Evolutionary conservation across 2,329 filamentous ascomycete genomes (phyloP).

Genomic region (Penicillium sp.): DNA sequence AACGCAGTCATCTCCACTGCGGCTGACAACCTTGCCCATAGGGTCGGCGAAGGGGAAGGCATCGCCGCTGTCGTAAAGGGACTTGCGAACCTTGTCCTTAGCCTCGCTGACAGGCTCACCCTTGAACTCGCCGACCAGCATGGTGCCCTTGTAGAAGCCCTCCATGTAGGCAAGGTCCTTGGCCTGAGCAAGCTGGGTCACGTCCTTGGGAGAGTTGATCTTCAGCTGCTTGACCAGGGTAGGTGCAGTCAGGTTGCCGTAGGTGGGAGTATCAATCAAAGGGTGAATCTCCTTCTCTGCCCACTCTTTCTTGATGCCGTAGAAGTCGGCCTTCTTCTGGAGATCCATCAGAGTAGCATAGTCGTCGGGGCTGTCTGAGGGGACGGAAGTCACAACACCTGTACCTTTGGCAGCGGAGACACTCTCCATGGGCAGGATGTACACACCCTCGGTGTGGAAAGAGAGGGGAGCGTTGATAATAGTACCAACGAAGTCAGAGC

Average conservation of each 20-base stretch:
- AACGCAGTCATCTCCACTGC: conserved; percentile 89
- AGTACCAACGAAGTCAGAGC: conserved; percentile 82
- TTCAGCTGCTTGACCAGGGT: conserved; percentile 87
- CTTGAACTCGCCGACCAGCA: conserved; percentile 83
- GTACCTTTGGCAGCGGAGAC: conserved; percentile 93
- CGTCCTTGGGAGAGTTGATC: conserved; percentile 94
- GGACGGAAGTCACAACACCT: conserved; percentile 92
- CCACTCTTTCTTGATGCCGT: conserved; percentile 96
- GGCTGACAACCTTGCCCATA: conserved; percentile 80
- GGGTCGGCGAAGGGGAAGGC: conserved; percentile 95
- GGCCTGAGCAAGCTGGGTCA: conserved; percentile 83
- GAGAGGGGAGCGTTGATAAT: conserved; percentile 86
- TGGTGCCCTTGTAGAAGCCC: conserved; percentile 91
- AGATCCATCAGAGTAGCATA: conserved; percentile 86
- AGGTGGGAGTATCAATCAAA: conserved; percentile 84
- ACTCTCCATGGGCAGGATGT: conserved; percentile 92
- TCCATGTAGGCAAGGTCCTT: conserved; percentile 98
- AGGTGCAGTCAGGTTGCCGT: conserved; percentile 80
- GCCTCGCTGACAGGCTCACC: conserved; percentile 82
- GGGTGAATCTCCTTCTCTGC: conserved; percentile 84
- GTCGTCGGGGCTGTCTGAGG: conserved; percentile 93
- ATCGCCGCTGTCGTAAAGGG: conserved; percentile 71
- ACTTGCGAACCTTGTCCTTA: conserved; percentile 78
- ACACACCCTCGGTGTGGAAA: conserved; percentile 75
- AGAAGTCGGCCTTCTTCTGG: conserved; percentile 92